These are phyloP conservation scores for Noccaea bulbosa DNA, from an alignment of 345 rosid genomes.

Conservation along the genomic window DNA sequence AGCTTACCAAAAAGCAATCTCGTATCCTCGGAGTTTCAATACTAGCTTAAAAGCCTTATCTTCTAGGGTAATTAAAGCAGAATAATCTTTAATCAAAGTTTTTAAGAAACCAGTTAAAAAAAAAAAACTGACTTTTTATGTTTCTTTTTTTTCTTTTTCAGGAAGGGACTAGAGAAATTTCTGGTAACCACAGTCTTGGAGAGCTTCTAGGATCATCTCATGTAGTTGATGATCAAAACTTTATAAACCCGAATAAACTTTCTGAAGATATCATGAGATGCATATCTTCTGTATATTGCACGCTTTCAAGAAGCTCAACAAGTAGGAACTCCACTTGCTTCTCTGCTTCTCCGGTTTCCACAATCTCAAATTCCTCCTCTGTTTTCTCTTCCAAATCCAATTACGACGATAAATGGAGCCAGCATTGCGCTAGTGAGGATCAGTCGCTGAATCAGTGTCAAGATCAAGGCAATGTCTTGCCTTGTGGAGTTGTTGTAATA, in stretches of 20 bases:
- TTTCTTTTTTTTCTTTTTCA: slow-evolving; percentile 31
- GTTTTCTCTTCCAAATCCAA: slow-evolving; percentile 70
- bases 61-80: slow-evolving; percentile 48
- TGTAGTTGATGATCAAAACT: slow-evolving; percentile 33
- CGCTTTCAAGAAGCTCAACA: slow-evolving; percentile 51
- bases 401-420: slow-evolving; percentile 61
- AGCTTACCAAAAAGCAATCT: slow-evolving; percentile 45
- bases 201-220: slow-evolving; percentile 65
- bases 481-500: slow-evolving; percentile 46
- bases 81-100: neutral
- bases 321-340: slow-evolving; percentile 38
- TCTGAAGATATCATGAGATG: slow-evolving; percentile 82
- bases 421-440: slow-evolving; percentile 53
- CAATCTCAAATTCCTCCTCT: slow-evolving; percentile 69
- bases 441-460: slow-evolving; percentile 43
- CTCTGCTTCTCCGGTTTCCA: slow-evolving; percentile 67
- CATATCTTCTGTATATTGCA: slow-evolving; percentile 80
- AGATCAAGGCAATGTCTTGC: slow-evolving; percentile 54
- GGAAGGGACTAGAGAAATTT: slow-evolving; percentile 50
- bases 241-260: slow-evolving; percentile 60
- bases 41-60: slow-evolving; percentile 50
- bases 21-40: slow-evolving; percentile 47
- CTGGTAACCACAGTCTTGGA: slow-evolving; percentile 70
- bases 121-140: neutral
- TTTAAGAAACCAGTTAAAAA: neutral